Evolutionary conservation across 192 early-diverging fungal species (phyloP), one percentile per base, ranked within the genome.

Genomic region (Fimicolochytrium jonesii): DNA sequence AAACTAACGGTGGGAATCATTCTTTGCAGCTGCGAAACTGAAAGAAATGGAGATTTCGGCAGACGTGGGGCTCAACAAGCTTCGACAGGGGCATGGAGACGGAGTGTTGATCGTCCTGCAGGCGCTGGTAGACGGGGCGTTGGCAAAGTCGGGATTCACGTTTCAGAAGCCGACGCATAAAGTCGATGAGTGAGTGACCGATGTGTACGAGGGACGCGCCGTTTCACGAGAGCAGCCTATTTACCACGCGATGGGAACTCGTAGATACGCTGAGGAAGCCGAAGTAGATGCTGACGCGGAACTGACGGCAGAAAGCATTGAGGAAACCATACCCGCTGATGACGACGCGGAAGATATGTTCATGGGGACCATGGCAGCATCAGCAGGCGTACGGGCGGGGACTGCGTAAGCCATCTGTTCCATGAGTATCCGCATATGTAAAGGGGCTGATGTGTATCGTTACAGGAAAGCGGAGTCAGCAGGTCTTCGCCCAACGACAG

Each of bases 271-370:
- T 3, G 82, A 84, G 54, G 82, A 84, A 62, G 82, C 81, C 13
- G 82, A 84, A 57, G 82, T 84, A 4, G 82, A 84, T 61, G 70
- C 51, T 20, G 82, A 84, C 39, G 82, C 82, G 2, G 82, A 84
- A 65, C 66, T 84, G 4, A 84, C 81, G 15, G 70, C 76, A 9
- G 82, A 84, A n/a, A 62, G 62, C 4, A 65, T 84, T 13, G 78
- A 78, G 49, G 82, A 84, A 45, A 50, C 64, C 17, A 50, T 79
- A n/a, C 46, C 50, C 4, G 75, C 56, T 10, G 48, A 62, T 6
- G 67, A 75, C n/a, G 80, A 79, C 45, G 73, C 80, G 50, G 81
- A 84, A 29, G 80, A 82, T 37, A 57, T 61, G 43, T 78, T 42
- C 54, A 55, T 76, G 10, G 73, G 72, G 11, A n/a, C n/a, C n/a